phyloP scores from a whole-genome alignment of 441 rosid species.

The Arabidopsis hybrid region DNA sequence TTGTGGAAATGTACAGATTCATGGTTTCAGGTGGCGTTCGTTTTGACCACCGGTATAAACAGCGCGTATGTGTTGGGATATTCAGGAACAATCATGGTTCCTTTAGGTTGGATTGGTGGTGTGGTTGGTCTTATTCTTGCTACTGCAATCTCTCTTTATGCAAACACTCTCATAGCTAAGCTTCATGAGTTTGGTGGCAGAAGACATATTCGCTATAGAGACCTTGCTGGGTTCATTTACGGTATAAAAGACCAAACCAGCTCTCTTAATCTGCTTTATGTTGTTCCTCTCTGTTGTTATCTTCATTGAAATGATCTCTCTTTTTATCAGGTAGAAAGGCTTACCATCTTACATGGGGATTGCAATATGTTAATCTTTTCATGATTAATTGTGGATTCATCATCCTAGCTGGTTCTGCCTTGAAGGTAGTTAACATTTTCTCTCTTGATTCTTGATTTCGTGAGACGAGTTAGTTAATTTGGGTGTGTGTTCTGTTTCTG shows the following conservation, averaged over 20 bases:
- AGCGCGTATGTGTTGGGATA: constrained; percentile 94
- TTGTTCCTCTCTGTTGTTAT: background rate
- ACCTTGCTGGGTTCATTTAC: constrained; percentile 83
- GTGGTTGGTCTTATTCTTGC: constrained; percentile 75
- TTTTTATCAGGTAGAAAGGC: constrained; percentile 69
- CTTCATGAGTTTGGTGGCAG: constrained; percentile 91
- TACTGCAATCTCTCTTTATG: constrained; percentile 74
- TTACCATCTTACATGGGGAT: constrained; percentile 77
- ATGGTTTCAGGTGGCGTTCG: constrained; percentile 91
- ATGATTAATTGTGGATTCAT: constrained; percentile 93
- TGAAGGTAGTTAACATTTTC: constrained; percentile 59
- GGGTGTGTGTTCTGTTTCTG: constrained; percentile 31
- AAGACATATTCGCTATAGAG: constrained; percentile 95
- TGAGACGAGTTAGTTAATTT: constrained; percentile 19
- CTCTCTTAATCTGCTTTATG: background rate
- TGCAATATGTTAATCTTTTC: constrained; percentile 91
- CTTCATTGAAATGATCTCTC: constrained; percentile 1
- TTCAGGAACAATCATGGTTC: constrained; percentile 88
- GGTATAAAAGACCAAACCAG: constrained; percentile 48
- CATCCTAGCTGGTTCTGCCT: constrained; percentile 85
- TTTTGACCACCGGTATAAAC: constrained; percentile 88
- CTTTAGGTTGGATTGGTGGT: constrained; percentile 87
- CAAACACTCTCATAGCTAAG: constrained; percentile 82
- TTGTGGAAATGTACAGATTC: constrained; percentile 64
- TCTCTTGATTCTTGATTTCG: constrained; percentile 8